Base-by-base conservation (phyloP, 805 yeast species). In the Limtongia smithiae region DNA sequence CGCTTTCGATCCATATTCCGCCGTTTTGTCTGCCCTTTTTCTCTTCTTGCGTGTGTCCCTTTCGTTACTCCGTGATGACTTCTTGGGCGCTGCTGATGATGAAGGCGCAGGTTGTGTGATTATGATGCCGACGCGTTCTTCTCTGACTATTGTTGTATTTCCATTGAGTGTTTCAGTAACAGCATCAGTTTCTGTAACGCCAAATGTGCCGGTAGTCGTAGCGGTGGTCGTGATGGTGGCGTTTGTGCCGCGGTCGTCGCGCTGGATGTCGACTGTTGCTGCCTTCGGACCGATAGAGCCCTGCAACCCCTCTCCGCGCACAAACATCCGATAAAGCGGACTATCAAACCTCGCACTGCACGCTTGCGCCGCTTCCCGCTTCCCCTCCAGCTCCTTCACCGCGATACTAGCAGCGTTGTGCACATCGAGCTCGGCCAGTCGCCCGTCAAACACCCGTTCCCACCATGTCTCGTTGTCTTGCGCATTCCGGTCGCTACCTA, bases 381-480 rank as follows among this genome's bases (percentile, higher is more conserved):
- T 70, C 37, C 70, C 72, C 24, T 75, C 79, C 2, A 63, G 45
- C 2, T 31, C 54, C 11, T 58, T 39, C 20, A 47, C 53, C 22
- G 34, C 24, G 27, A 17, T 31, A 2, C 32, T 25, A 17, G 44
- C 54, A 17, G 45, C 59, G 14, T 50, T 53, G 18, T 56, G 65
- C 6, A 87, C 86, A 50, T 85, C 88, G 43, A 93, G 65, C 7
- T 80, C 77, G 62, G 87, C 86, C 56, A 91, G 74, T 58, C 89
- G 96, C 1, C 96, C 96, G 67, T 91, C 97, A 70, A 93, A 93
- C 38, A 91, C 73, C 56, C 86, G 76, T 59, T 91, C 98, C 98
- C 98, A 91, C 98, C 98, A 91, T 39, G 87, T 83, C 57, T 86
- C 95, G 14, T 82, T 78, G 58, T 87, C 93, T 44, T 80, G 82